These are phyloP conservation scores for Blastobotrys serpentis DNA, from an alignment of 1,139 yeast species.

Conservation along the genomic window DNA sequence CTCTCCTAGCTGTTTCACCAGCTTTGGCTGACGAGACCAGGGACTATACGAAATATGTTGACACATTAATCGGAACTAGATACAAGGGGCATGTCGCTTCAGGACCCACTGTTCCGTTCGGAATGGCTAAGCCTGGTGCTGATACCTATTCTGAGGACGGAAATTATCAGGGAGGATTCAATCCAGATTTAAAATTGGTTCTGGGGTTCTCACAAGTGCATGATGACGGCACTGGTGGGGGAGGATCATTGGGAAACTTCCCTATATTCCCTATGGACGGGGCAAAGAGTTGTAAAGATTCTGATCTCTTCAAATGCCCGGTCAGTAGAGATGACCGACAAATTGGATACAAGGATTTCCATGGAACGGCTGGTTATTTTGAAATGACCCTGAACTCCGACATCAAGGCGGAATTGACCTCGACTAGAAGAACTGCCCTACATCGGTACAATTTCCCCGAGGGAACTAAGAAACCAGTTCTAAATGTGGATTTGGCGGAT, in stretches of 20 bases:
- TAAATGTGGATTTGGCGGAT: conserved; percentile 14
- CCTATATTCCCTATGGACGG: conserved; percentile 17
- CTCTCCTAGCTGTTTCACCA: conserved; percentile 2
- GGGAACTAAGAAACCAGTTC: conserved; percentile 7
- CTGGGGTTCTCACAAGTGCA: conserved; percentile 45
- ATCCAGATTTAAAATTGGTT: conserved; percentile 35
- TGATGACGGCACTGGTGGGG: conserved; percentile 46
- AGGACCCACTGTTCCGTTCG: conserved; percentile 43
- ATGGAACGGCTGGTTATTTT: conserved; percentile 16
- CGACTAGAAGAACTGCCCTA: conserved; percentile 14
- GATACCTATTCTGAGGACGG: conserved; percentile 36
- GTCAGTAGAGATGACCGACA: conserved; percentile 10
- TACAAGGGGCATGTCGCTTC: conserved; percentile 44
- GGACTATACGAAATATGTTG: conserved; percentile 18
- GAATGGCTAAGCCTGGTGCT: conserved; percentile 45
- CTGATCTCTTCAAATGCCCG: conserved; percentile 12
- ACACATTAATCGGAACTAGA: conserved; percentile 36
- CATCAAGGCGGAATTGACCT: conserved; percentile 14
- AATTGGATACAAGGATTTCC: conserved; percentile 7
- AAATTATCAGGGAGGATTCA: conserved; percentile 42
- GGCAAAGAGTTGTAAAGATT: conserved; percentile 2
- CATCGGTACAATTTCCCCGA: conserved; percentile 15
- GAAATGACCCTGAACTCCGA: conserved; percentile 7
- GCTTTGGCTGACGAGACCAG: background rate
- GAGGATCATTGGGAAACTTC: conserved; percentile 26